Base-by-base conservation (phyloP, 495 filamentous ascomycete genomes). In the Lindgomyces ingoldianus region DNA sequence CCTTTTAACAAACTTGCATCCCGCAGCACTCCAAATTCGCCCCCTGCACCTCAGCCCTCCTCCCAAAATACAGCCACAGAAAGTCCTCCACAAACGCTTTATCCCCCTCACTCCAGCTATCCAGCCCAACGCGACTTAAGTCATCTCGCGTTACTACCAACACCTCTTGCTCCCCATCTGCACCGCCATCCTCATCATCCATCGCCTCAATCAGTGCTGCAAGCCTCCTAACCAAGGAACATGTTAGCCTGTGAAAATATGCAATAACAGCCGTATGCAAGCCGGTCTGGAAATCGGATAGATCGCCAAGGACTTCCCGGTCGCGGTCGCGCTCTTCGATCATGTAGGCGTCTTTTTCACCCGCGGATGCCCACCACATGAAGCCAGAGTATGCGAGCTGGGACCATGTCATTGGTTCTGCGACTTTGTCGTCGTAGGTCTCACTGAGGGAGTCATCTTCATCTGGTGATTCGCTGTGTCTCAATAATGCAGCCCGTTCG, bases 301-400 rank as follows among this genome's bases (percentile, higher is more conserved):
- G 44, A 45, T 77, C 71, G 19, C 65, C 70, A 0, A 76, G 63
- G 24, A 77, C 36, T n/a, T 67, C 61, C 3, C 57, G 65, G 48
- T 78, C 76, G 0, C 48, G 33, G 9, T 67, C 64, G 12, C 48
- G 54, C 54, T 80, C 80, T 24, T 78, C 72, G 12, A 74, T 69
- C 25, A 70, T 70, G 41, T 72, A 73, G 11, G 74, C 70, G 11
- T 76, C 75, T 73, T 89, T 85, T 75, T 98, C 94, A 49, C 94
- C 94, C 0, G 94, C 94, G 1, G 91, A 93, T 0, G 94, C 94
- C 94, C 94, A 98, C 93, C 93, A 98, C 78, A 97, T 93, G 79
- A 97, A 96, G 3, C 89, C 88, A 25, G 83, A 85, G 72, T 97
- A 98, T 9, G 93, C 93, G 12, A 96, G 83, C 6, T 90, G 89